A percentile compares a stretch with the other conserved stretches of the same genome.
Evolutionary conservation across 768 basidiomycete genomes (phyloP).

Genomic region (Tricholoma sp.): DNA sequence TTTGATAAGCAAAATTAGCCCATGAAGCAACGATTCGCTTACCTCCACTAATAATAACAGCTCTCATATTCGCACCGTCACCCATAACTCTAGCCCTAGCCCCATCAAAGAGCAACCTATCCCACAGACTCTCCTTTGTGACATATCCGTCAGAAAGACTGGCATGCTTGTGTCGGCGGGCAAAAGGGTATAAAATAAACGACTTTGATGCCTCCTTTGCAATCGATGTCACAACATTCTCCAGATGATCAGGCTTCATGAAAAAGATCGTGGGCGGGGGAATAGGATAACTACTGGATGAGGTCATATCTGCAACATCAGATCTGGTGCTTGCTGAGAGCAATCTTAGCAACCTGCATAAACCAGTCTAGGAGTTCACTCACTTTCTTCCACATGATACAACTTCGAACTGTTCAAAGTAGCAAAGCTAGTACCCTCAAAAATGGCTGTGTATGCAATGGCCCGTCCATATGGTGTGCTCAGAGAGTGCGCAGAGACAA

Average conservation of each 20-base stretch:
- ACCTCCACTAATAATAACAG: slow-evolving; percentile 74
- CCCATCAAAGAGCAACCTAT: slow-evolving; percentile 67
- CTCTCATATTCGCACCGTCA: slow-evolving; percentile 58
- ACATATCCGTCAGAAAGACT: slow-evolving; percentile 69
- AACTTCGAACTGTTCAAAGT: slow-evolving; percentile 55
- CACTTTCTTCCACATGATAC: slow-evolving; percentile 42
- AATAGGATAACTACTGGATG: slow-evolving; percentile 46
- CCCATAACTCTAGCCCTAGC: slow-evolving; percentile 61
- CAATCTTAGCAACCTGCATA: background rate
- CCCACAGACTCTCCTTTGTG: slow-evolving; percentile 80
- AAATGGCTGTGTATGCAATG: slow-evolving; percentile 74
- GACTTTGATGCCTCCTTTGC: slow-evolving; percentile 49
- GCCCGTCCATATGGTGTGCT: slow-evolving; percentile 76
- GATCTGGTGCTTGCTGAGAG: slow-evolving; percentile 15
- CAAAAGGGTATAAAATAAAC: slow-evolving; percentile 53
- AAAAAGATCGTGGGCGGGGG: slow-evolving; percentile 81
- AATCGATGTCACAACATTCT: slow-evolving; percentile 48
- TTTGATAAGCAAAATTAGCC: slow-evolving; percentile 1
- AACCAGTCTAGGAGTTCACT: slow-evolving; percentile 4
- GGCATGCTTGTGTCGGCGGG: slow-evolving; percentile 74
- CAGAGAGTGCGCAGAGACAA: slow-evolving; percentile 71
- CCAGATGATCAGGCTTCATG: slow-evolving; percentile 58
- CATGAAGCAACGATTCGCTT: slow-evolving; percentile 14
- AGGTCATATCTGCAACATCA: slow-evolving; percentile 44
- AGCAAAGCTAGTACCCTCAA: slow-evolving; percentile 69